Percentiles rank a stretch among this genome's conserved stretches.
phyloP scores from a whole-genome alignment of 768 basidiomycete species.

The Tremella fuciformis region DNA sequence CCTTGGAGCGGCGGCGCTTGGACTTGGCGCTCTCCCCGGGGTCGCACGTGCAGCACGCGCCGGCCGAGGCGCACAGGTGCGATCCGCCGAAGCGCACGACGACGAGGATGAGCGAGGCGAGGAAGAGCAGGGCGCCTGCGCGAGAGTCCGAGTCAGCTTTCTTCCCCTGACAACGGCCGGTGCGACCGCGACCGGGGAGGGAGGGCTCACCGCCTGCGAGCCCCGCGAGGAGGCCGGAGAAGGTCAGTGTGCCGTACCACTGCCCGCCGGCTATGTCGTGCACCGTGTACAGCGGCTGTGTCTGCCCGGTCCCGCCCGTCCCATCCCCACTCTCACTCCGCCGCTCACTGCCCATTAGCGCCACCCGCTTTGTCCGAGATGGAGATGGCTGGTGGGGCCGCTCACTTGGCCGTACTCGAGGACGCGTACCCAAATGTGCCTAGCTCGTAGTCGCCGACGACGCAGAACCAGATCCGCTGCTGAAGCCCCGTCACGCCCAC shows the following conservation, averaged over 20 bases:
- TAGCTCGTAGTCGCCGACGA: not conserved
- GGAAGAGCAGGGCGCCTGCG: not conserved
- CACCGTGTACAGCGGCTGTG: not conserved
- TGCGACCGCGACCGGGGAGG: no score
- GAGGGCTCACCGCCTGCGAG: not conserved
- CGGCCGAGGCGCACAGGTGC: not conserved
- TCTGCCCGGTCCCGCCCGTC: not conserved
- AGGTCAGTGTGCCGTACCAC: slow-evolving; percentile 3
- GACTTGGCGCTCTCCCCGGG: not conserved
- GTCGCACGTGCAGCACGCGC: not conserved
- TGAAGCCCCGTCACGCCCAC: not conserved
- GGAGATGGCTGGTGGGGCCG: not conserved
- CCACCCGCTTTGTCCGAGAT: no score
- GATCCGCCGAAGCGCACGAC: not conserved
- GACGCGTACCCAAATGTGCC: slow-evolving; percentile 13
- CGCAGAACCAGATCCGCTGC: slow-evolving; percentile 8
- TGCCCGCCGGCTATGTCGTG: not conserved
- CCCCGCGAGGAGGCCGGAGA: not conserved
- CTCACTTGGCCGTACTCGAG: not conserved
- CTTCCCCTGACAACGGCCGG: no score
- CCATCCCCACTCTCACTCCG: no score
- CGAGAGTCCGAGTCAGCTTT: not conserved
- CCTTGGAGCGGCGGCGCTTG: not conserved
- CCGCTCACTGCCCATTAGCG: no score
- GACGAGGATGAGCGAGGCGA: slow-evolving; percentile 4